phyloP scores from a whole-genome alignment of 306 rosid genomes.

The Canavalia gladiata region DNA sequence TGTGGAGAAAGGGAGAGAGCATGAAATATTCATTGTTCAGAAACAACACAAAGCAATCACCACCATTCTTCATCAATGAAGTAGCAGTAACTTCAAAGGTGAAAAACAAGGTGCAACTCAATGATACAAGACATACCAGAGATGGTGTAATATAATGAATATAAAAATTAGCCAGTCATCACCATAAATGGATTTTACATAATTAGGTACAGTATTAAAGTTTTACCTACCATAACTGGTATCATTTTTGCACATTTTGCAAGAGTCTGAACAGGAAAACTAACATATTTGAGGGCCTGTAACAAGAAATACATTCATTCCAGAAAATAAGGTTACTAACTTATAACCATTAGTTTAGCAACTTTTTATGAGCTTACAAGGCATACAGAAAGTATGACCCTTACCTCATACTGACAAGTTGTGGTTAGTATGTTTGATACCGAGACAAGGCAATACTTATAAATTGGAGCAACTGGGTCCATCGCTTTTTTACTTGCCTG shows the following conservation, averaged over 20 bases:
- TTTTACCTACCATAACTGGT: conserved; percentile 90
- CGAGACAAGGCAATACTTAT: conserved; percentile 84
- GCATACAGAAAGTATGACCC: conserved; percentile 34
- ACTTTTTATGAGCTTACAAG: background rate
- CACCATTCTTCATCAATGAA: conserved; percentile 25
- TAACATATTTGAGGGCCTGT: conserved; percentile 99
- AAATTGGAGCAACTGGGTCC: conserved; percentile 90
- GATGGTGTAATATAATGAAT: background rate
- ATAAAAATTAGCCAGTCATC: conserved; percentile 8
- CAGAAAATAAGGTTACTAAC: conserved; percentile 24
- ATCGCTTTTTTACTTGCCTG: conserved; percentile 84
- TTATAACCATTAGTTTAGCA: conserved; percentile 25
- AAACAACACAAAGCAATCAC: conserved; percentile 1
- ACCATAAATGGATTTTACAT: conserved; percentile 18
- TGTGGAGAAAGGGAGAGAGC: background rate
- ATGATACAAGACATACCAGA: conserved; percentile 21
- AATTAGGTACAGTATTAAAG: background rate
- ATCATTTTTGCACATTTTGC: conserved; percentile 99
- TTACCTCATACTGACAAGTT: conserved; percentile 95
- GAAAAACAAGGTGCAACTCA: conserved; percentile 36
- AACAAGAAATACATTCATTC: conserved; percentile 31
- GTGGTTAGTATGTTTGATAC: conserved; percentile 90
- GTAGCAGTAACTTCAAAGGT: conserved; percentile 10
- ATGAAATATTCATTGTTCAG: background rate
- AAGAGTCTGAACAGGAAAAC: conserved; percentile 97